A percentile compares a stretch with the other conserved stretches of the same genome.
phyloP scores from a whole-genome alignment of 2,329 filamentous ascomycete species.

The Sarocladium oryzae region DNA sequence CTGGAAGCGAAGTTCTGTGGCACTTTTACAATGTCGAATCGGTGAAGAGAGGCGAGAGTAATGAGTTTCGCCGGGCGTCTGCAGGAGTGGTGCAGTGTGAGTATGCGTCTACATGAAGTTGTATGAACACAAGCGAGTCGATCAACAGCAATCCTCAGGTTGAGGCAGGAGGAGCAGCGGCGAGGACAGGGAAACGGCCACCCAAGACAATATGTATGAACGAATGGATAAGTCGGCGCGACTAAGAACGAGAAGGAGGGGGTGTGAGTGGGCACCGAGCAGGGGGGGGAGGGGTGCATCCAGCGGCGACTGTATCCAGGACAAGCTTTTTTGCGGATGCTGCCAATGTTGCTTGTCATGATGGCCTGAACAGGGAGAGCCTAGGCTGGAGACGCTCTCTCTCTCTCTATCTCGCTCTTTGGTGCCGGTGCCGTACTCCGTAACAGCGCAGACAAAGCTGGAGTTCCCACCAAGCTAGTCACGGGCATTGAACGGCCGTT shows the following conservation, averaged over 20 bases:
- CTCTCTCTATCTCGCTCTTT: neutral
- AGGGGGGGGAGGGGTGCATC: constrained; percentile 6
- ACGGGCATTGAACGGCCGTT: neutral
- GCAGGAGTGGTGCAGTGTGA: neutral
- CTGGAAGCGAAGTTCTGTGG: neutral
- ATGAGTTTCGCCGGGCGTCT: constrained; percentile 3
- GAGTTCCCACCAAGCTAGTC: neutral
- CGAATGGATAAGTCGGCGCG: constrained; percentile 9
- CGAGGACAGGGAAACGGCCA: constrained; percentile 6
- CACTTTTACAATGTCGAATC: neutral
- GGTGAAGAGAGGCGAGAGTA: neutral
- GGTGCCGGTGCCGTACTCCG: neutral
- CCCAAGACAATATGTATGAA: constrained; percentile 9
- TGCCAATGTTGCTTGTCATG: constrained; percentile 10
- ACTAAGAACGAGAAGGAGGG: constrained; percentile 8
- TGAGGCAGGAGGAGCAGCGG: constrained; percentile 1
- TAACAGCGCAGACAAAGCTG: neutral
- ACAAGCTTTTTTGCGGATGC: constrained; percentile 8
- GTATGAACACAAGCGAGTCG: neutral
- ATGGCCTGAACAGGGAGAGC: neutral
- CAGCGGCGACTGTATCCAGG: neutral
- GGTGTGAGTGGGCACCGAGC: constrained; percentile 1
- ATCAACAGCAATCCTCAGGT: neutral
- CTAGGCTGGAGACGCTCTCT: neutral
- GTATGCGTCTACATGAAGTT: neutral